Base-by-base conservation (phyloP, 768 basidiomycete species). In the Agrocybe pediades region DNA sequence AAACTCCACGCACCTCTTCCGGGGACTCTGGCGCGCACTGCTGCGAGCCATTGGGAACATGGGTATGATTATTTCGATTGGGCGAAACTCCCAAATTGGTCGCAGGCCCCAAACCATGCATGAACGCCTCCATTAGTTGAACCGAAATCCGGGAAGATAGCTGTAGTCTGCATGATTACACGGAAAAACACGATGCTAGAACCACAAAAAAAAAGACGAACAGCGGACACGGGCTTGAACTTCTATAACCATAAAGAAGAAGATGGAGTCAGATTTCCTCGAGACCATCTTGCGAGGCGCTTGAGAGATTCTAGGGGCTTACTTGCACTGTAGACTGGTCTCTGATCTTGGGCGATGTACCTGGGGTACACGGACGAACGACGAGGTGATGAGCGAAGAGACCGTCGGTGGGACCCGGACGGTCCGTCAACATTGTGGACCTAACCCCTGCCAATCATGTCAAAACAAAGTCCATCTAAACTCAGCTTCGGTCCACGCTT, bases 291-390 rank as follows among this genome's bases (percentile, higher is more conserved):
- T 44, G 43, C 30, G 13, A 49, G 42, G 36, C 23, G 44, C 29
- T 64, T 57, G 61, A 58, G 64, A 61, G 61, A 58, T 54, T 55
- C 33, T 55, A 29, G 50, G 46, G 39, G 59, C 66, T 63, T 60
- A 65, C 66, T 56, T 25, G 61, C 47, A 53, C 56, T 57, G 56
- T 53, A 61, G 62, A 63, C 60, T 64, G 68, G 68, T 68, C 65
- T 67, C 62, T 66, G 68, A 67, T 65, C 62, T 57, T 61, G 59
- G 36, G 59, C 62, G 60, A 60, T 67, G 65, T 69, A 67, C 66
- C 64, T 62, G 63, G 58, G 62, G 62, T 68, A 64, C 62, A 65
- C 64, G 65, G 65, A 66, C 61, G 51, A n/a, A 63, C 59, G 63
- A 65, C 57, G 56, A 60, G 49, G 59, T 45, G 57, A 57, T 55